Evolutionary conservation across 305 asterid species (phyloP).

Genomic region (Fraxinus greggii): DNA sequence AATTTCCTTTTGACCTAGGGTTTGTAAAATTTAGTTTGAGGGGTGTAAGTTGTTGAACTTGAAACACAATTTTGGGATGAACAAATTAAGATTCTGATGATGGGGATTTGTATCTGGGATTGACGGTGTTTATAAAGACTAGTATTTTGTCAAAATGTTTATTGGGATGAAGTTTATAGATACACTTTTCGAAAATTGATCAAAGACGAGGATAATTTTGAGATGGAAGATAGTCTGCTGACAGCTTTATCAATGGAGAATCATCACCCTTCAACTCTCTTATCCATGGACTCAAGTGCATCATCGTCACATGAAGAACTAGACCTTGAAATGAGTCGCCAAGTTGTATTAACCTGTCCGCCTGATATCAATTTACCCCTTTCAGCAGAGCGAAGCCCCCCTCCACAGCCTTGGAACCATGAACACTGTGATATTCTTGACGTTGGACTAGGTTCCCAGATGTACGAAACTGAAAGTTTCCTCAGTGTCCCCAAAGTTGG

Average conservation of each 20-base stretch:
- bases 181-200: not conserved
- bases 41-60: slow-evolving; percentile 7
- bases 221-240: slow-evolving; percentile 39
- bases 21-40: slow-evolving; percentile 18
- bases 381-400: slow-evolving; percentile 50
- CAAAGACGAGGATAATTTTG: slow-evolving; percentile 14
- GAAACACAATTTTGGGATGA: slow-evolving; percentile 4
- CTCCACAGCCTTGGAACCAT: slow-evolving; percentile 39
- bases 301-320: slow-evolving; percentile 47
- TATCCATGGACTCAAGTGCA: slow-evolving; percentile 57
- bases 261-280: slow-evolving; percentile 47
- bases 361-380: slow-evolving; percentile 28
- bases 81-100: slow-evolving; percentile 39
- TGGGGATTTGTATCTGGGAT: slow-evolving; percentile 54
- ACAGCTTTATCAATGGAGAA: slow-evolving; percentile 45
- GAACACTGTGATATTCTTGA: slow-evolving; percentile 36
- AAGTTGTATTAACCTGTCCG: slow-evolving; percentile 34
- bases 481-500: slow-evolving; percentile 37
- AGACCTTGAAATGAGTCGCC: slow-evolving; percentile 48
- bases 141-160: slow-evolving; percentile 14
- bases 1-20: slow-evolving; percentile 13
- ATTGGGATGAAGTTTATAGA: slow-evolving; percentile 11
- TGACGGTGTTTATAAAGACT: slow-evolving; percentile 36
- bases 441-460: slow-evolving; percentile 21
- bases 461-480: slow-evolving; percentile 37